Conservation (phyloP, 495 filamentous ascomycete genomes). For the Tuber brumale region DNA sequence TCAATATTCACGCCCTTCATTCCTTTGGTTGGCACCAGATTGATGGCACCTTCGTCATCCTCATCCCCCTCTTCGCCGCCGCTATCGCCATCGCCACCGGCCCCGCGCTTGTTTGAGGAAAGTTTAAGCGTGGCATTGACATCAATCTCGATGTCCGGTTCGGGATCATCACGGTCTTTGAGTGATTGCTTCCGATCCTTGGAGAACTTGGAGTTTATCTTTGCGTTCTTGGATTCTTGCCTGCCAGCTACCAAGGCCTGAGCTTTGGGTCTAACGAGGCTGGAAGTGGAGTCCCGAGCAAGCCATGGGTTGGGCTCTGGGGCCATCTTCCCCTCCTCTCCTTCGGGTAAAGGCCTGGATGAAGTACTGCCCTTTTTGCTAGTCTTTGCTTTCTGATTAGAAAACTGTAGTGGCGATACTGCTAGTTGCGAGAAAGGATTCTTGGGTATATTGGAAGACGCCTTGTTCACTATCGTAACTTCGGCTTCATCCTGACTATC, state of each 20-base stretch:
- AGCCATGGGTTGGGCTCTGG: conserved; percentile 51
- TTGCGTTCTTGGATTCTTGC: conserved; percentile 32
- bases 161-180: conserved; percentile 32
- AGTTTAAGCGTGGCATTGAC: conserved; percentile 29
- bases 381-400: not conserved
- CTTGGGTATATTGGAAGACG: conserved; percentile 6
- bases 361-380: conserved; percentile 4
- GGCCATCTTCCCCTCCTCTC: conserved; percentile 19
- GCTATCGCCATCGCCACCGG: conserved; percentile 42
- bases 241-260: conserved; percentile 21
- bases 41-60: conserved; percentile 22
- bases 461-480: conserved; percentile 31
- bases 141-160: conserved; percentile 40
- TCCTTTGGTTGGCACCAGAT: conserved; percentile 30
- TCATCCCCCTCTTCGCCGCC: conserved; percentile 56
- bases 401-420: not conserved
- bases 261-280: conserved; percentile 24
- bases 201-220: conserved; percentile 35
- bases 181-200: conserved; percentile 36
- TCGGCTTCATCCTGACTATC: conserved; percentile 42
- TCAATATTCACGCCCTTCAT: conserved; percentile 44
- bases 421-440: conserved; percentile 31
- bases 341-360: not conserved
- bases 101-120: conserved; percentile 33
- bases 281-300: conserved; percentile 7